Base-by-base conservation (phyloP, 2,329 filamentous ascomycete genomes). In the Ophiosphaerella narmari region DNA sequence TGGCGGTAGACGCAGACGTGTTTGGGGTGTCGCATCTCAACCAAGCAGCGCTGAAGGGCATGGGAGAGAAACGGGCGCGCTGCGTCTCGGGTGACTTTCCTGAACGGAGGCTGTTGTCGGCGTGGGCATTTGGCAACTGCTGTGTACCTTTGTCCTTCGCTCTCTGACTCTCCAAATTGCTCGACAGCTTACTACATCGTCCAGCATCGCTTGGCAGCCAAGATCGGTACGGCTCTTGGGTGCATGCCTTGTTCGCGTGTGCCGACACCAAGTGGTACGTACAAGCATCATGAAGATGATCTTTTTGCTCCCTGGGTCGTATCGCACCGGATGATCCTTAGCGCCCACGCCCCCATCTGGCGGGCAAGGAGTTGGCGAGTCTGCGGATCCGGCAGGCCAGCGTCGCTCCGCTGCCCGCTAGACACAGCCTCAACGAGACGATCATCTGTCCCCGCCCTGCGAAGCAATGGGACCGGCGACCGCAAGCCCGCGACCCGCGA, bases 211-310 rank as follows among this genome's bases (percentile, higher is more conserved):
- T 63, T 63, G 60, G 60, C 60, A 59, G 62, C 62, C 62, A 65
- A 65, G 59, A 58, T 52, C 38, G 39, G 47, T 63, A 54, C 54
- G 54, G 57, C 59, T 63, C 60, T 63, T 55, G 55, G 54, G 46
- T 48, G 47, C 59, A 56, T 29, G 55, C 48, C 55, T 58, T 62
- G 43, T 49, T 47, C 42, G 52, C 46, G 29, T 43, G 48, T 45
- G 41, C 52, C 59, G 50, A 62, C 58, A 52, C 57, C 59, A 46
- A 61, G 54, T 51, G 60, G 64, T 68, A 65, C 55, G 65, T 68
- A 60, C 50, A 38, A 52, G 47, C 51, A 56, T 45, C 46, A 42
- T 45, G 48, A 29, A 5, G 26, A 8, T 43, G 46, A 43, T 50
- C 43, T 26, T 43, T 43, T 46, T 41, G 47, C 40, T 45, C 50